These are phyloP conservation scores for Acrocalymma vagum DNA, from an alignment of 2,329 filamentous ascomycete genomes.

Conservation along the genomic window DNA sequence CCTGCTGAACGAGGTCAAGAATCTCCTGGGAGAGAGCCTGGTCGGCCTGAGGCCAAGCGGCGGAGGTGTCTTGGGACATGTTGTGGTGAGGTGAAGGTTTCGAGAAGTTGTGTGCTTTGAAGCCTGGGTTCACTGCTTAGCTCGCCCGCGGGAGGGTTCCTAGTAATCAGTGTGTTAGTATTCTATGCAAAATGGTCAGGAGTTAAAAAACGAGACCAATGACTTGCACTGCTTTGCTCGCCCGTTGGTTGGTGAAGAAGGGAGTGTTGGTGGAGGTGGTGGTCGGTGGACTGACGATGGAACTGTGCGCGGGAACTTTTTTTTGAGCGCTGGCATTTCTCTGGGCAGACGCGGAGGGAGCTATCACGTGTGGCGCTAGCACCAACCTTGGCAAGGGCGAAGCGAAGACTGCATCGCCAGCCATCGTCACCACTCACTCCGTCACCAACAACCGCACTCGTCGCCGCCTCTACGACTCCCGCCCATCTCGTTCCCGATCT, in stretches of 20 bases:
- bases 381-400: constrained; percentile 22
- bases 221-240: constrained; percentile 48
- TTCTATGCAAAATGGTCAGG: too few species aligned
- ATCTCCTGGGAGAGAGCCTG: constrained; percentile 59
- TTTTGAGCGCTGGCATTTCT: constrained; percentile 6
- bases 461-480: constrained; percentile 35
- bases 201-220: neutral
- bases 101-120: constrained; percentile 7
- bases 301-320: neutral
- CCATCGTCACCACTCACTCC: constrained; percentile 46
- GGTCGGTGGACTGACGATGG: constrained; percentile 3
- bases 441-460: constrained; percentile 35
- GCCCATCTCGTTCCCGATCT: constrained; percentile 41
- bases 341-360: constrained; percentile 29
- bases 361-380: constrained; percentile 29
- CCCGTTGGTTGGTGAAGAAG: constrained; percentile 23
- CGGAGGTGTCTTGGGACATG: constrained; percentile 42
- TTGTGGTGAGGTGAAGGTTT: constrained; percentile 11
- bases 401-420: constrained; percentile 38
- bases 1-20: constrained; percentile 49
- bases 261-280: constrained; percentile 18
- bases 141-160: constrained; percentile 44
- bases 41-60: constrained; percentile 52
- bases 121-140: constrained; percentile 42
- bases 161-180: too few species aligned